Evolutionary conservation across 495 filamentous ascomycete genomes (phyloP).

Genomic region (Trichocladium antarcticum): DNA sequence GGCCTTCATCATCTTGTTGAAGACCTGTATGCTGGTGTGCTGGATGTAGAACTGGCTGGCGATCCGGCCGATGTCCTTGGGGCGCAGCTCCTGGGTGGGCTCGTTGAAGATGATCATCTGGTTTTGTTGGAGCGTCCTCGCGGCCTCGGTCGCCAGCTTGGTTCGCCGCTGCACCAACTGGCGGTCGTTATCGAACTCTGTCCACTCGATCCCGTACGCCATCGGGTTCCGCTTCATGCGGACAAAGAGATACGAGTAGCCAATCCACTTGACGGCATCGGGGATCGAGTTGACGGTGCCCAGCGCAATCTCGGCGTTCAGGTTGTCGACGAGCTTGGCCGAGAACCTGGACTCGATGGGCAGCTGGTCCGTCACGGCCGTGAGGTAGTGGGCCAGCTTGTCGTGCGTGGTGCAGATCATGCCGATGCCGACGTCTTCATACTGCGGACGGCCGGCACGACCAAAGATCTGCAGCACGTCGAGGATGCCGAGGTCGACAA

Average conservation of each 20-base stretch:
- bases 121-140: conserved; percentile 69
- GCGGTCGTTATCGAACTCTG: conserved; percentile 81
- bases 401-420: conserved; percentile 95
- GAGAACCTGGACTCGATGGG: conserved; percentile 94
- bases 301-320: conserved; percentile 90
- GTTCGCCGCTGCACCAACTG: conserved; percentile 69
- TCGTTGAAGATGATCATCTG: conserved; percentile 99
- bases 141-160: conserved; percentile 77
- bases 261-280: conserved; percentile 92
- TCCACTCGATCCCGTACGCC: conserved; percentile 90
- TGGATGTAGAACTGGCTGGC: conserved; percentile 95
- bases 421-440: conserved; percentile 88
- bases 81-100: conserved; percentile 72
- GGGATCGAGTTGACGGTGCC: conserved; percentile 92
- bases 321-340: conserved; percentile 80
- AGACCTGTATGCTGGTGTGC: conserved; percentile 85
- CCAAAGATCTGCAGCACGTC: conserved; percentile 98
- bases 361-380: conserved; percentile 86
- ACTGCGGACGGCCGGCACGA: conserved; percentile 93
- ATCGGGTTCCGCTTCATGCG: conserved; percentile 88
- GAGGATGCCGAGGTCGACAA: conserved; percentile 90
- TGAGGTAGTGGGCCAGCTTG: conserved; percentile 82
- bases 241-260: conserved; percentile 94
- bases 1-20: conserved; percentile 83
- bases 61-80: conserved; percentile 91